Base-by-base conservation (phyloP, 192 early-diverging fungal species). In the Dimargaris cristalligena region DNA sequence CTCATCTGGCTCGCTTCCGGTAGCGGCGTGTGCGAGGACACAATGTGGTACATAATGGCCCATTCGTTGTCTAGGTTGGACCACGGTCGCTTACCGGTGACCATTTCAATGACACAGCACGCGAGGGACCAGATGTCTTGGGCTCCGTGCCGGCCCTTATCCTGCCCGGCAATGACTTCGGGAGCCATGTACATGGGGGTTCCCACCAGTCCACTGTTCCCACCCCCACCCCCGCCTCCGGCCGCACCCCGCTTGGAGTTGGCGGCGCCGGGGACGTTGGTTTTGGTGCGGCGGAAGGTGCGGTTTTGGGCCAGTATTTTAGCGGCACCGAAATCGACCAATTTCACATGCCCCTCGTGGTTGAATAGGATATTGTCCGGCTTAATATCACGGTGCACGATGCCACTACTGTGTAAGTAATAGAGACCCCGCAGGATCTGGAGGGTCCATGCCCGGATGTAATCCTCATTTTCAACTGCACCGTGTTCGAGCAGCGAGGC, bases 111-210 rank as follows among this genome's bases (percentile, higher is more conserved):
- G 16, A 95, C 74, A 63, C 88, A 91, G 63, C 92, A 95, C 14
- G 88, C 92, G 47, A 93, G 64, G 6, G 87, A 82, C 90, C 90
- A 95, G 30, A 95, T 90, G 62, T 95, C 92, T 79, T 89, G 88
- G 28, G 88, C 81, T 32, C 84, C 85, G 58, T 83, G 83, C 10
- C 81, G 74, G 20, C 84, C 84, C 47, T 78, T 73, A 46, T 80
- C 78, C 60, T 82, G 80, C 34, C 86, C 83, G 28, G 82, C 83
- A 62, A 92, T 92, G 23, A 92, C 81, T 72, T 92, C 90, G 2
- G 86, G 86, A 9, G 69, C 67, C 71, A 77, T 75, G 48, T 76
- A 75, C 70, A 68, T 72, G n/a, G 75, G 75, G 44, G 75, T 86
- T 10, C 78, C 85, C 35, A 80, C 76, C 26, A 84, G 60, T 23